phyloP scores from a whole-genome alignment of 176 grass and related monocot species.

The Canna indica region DNA sequence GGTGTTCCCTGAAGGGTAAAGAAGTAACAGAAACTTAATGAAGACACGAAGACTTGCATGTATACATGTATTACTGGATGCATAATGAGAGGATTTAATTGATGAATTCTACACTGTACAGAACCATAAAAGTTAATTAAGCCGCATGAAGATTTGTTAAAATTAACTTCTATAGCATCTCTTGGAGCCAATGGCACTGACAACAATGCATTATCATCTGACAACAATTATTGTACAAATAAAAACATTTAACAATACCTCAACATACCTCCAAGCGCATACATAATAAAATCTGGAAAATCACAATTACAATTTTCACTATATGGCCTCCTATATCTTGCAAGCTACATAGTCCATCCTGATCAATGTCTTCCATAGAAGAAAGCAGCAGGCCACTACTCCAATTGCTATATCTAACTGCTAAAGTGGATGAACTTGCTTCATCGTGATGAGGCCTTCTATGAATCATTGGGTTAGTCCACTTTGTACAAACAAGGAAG shows the following conservation, averaged over 20 bases:
- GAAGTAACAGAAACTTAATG: too few relatives aligned
- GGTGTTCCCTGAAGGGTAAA: conserved; percentile 43
- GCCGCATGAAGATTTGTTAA: too few relatives aligned
- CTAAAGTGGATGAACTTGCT: conserved; percentile 17
- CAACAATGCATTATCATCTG: too few relatives aligned
- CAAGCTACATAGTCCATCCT: conserved; percentile 29
- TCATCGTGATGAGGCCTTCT: conserved; percentile 28
- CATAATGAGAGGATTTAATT: too few relatives aligned
- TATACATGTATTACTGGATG: too few relatives aligned
- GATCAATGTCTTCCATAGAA: conserved; percentile 24
- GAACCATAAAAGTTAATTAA: too few relatives aligned
- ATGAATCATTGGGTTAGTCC: conserved; percentile 58
- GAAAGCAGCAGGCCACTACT: conserved; percentile 25
- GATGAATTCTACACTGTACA: too few relatives aligned
- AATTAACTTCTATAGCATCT: too few relatives aligned
- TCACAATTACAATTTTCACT: conserved; percentile 47
- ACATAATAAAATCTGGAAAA: conserved; percentile 63
- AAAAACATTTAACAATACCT: background rate
- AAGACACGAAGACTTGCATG: too few relatives aligned
- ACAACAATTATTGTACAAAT: too few relatives aligned
- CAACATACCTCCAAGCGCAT: conserved; percentile 61
- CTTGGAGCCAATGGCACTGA: too few relatives aligned
- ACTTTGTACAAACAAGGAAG: conserved; percentile 56
- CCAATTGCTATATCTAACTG: conserved; percentile 25
- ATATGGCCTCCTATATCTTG: conserved; percentile 56